Evolutionary conservation across 2,329 filamentous ascomycete species (phyloP), one percentile per base, ranked within the genome.

Genomic region (Clarireedia sp.): DNA sequence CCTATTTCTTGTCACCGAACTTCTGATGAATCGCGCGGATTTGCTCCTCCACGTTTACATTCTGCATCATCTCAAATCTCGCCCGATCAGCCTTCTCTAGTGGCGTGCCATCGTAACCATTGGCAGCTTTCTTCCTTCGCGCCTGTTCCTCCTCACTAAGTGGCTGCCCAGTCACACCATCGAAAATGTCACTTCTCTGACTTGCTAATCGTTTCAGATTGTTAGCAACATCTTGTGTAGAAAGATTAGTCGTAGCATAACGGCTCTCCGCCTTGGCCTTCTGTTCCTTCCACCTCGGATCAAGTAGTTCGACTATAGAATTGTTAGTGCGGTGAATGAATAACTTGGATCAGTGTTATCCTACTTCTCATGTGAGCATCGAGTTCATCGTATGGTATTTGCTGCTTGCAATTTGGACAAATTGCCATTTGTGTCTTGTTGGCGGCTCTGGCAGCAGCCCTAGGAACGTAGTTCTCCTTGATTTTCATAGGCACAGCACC

Each of bases 261-360:
- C 92, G 86, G 12, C 87, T 83, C 46, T 96, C 90, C 16, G 89
- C 84, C 70, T 95, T 95, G 56, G 89, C 87, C 63, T 90, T 90
- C 70, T 97, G 91, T 69, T 96, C 91, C 70, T 95, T 95, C 91
- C 92, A 97, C 57, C 87, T 82, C 0, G 92, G 92, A 69, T 97
- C 92, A 57, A 96, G 80, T 47, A 96, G 79, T 72, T 97, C 92
- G 68, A 97, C 78, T 80, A 60, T 36, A 46, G 26, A 8, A 43
- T 36, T 57, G 58, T 62, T 61, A 63, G 62, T 56, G 37, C 45
- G 9, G 23, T 9, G 41, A 40, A 17, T 37, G 55, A 2, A 3
- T 23, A 14, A 38, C 9, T 9, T 38, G 23, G 19, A 43, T 21
- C 29, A 33, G 43, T 40, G 43, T 48, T 37, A 41, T 64, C 78